These are phyloP conservation scores for Erythrophleum fordii DNA, from an alignment of 306 rosid genomes.

Conservation along the genomic window DNA sequence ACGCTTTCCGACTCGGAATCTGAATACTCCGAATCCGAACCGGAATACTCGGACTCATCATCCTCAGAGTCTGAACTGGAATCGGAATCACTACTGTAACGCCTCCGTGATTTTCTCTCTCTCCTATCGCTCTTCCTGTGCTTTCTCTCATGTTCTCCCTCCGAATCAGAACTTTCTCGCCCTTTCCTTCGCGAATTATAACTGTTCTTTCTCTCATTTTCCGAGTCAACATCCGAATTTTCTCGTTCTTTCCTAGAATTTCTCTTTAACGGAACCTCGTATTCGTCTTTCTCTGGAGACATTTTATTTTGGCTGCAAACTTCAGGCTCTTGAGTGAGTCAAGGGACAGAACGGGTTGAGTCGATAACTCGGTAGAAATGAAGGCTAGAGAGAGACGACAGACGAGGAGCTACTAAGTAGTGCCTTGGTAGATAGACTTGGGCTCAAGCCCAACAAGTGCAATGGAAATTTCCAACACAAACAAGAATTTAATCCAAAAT, in stretches of 20 bases:
- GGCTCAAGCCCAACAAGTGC: not conserved
- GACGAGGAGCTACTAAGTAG: not conserved
- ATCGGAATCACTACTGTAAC: constrained; percentile 62
- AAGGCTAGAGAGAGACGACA: too few species aligned
- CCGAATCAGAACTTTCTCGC: constrained; percentile 55
- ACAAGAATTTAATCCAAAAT: not conserved
- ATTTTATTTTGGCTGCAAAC: constrained; percentile 37
- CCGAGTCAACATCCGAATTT: constrained; percentile 39
- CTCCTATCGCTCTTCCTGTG: constrained; percentile 37
- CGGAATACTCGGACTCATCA: constrained; percentile 46
- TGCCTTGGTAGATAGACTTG: not conserved
- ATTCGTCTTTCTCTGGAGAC: constrained; percentile 51
- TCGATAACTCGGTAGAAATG: constrained; percentile 25
- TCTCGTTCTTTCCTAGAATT: constrained; percentile 45
- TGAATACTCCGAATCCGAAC: constrained; percentile 51
- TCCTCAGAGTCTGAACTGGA: constrained; percentile 46
- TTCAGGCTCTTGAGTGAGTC: constrained; percentile 25
- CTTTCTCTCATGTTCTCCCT: constrained; percentile 42
- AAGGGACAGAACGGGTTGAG: constrained; percentile 8
- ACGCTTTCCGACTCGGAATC: constrained; percentile 45
- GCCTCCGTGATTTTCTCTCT: constrained; percentile 60
- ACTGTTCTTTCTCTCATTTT: constrained; percentile 42
- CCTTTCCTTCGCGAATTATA: constrained; percentile 53
- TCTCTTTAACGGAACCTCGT: constrained; percentile 41
- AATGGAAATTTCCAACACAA: not conserved